These are phyloP conservation scores for Phaeosphaeriaceae sp. DNA, from an alignment of 2,329 filamentous ascomycete genomes.

Conservation along the genomic window DNA sequence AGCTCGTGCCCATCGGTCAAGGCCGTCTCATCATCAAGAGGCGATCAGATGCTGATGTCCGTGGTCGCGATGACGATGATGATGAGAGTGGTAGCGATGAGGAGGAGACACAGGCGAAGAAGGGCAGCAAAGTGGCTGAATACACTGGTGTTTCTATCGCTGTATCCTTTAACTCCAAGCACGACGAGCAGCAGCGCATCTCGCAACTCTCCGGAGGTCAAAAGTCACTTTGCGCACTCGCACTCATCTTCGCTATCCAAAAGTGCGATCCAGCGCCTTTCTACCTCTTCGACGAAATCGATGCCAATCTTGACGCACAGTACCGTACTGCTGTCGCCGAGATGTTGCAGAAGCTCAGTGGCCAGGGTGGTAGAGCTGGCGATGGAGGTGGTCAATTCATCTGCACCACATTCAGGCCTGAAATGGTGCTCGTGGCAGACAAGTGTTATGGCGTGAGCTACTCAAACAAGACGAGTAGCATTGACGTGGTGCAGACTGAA, in stretches of 20 bases:
- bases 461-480: slow-evolving; percentile 88
- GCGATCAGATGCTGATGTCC: slow-evolving; percentile 77
- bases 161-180: slow-evolving; percentile 98
- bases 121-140: slow-evolving; percentile 74
- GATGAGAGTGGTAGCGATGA: slow-evolving; percentile 53
- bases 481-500: slow-evolving; percentile 86
- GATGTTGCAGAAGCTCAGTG: slow-evolving; percentile 70
- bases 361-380: slow-evolving; percentile 49
- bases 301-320: slow-evolving; percentile 96
- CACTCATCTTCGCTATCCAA: slow-evolving; percentile 98
- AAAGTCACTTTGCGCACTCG: slow-evolving; percentile 97
- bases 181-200: slow-evolving; percentile 97
- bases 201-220: slow-evolving; percentile 97
- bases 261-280: slow-evolving; percentile 96
- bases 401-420: slow-evolving; percentile 96
- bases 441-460: slow-evolving; percentile 98
- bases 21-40: slow-evolving; percentile 93
- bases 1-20: slow-evolving; percentile 91
- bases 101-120: slow-evolving; percentile 41
- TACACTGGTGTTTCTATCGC: slow-evolving; percentile 96
- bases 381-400: slow-evolving; percentile 80
- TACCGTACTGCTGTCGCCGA: slow-evolving; percentile 95
- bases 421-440: slow-evolving; percentile 94
- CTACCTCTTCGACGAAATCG: slow-evolving; percentile 99
- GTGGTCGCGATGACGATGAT: slow-evolving; percentile 64